phyloP scores from a whole-genome alignment of 352 stramenopile species.

The Vaucheria bursata region DNA sequence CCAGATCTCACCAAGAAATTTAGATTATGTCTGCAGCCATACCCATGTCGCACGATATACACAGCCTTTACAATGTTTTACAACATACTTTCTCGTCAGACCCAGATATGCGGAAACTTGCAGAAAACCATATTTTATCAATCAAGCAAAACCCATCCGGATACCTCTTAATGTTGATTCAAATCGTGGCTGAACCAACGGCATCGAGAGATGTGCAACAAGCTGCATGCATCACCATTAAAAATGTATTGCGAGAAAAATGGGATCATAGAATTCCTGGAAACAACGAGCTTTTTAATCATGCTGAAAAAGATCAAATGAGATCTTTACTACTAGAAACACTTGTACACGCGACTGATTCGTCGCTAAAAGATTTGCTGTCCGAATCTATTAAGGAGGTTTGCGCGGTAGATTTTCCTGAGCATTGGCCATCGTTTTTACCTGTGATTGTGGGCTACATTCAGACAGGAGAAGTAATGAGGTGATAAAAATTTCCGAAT shows the following conservation, averaged over 20 bases:
- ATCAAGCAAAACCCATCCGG: not conserved
- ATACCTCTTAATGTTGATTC: constrained; percentile 23
- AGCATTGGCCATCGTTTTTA: constrained; percentile 80
- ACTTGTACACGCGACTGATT: constrained; percentile 74
- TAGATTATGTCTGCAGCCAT: no score
- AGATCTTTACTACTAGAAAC: constrained; percentile 55
- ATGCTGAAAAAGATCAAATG: not conserved
- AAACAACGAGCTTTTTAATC: constrained; percentile 1
- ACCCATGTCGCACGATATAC: no score
- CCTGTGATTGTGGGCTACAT: constrained; percentile 67
- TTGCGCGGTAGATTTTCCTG: constrained; percentile 86
- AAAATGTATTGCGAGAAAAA: constrained; percentile 28
- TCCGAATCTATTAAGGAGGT: constrained; percentile 86
- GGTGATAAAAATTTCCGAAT: no score
- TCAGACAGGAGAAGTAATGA: constrained; percentile 62
- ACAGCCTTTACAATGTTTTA: constrained; percentile 18
- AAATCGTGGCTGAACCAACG: constrained; percentile 34
- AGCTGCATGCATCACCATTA: constrained; percentile 30
- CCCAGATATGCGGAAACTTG: constrained; percentile 10
- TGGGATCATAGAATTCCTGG: constrained; percentile 9
- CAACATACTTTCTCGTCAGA: constrained; percentile 27
- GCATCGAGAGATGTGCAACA: constrained; percentile 25
- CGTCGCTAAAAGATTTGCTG: constrained; percentile 75
- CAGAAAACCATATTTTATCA: not conserved
- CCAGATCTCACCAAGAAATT: no score